Percentiles rank a stretch among this genome's conserved stretches.
Evolutionary conservation across 257 asterid genomes (phyloP).

Genomic region (Voacanga thouarsii): DNA sequence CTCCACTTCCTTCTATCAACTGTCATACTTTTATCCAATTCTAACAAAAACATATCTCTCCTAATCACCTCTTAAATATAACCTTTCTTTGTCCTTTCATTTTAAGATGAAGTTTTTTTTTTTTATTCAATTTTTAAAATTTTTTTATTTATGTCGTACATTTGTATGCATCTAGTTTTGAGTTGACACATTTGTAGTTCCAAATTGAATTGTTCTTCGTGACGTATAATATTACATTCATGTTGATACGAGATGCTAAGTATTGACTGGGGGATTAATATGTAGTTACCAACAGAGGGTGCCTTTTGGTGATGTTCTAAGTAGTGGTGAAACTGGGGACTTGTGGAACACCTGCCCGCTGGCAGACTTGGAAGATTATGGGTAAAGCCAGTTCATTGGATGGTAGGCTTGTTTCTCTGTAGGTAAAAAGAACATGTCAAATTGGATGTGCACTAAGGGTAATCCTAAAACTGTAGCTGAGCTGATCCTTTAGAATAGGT

Average conservation of each 20-base stretch:
- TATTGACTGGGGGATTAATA: background rate
- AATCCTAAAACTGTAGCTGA: background rate
- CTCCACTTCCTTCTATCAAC: too few species aligned
- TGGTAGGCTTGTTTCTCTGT: slow-evolving; percentile 4
- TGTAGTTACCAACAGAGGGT: background rate
- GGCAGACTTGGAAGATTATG: background rate
- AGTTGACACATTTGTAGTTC: background rate
- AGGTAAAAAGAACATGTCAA: background rate
- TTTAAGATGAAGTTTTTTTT: too few species aligned
- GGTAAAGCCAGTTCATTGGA: background rate
- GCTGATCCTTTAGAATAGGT: background rate
- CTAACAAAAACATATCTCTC: too few species aligned
- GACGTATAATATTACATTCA: background rate
- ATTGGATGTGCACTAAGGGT: background rate
- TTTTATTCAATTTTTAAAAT: too few species aligned
- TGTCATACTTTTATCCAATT: too few species aligned
- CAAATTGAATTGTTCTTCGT: background rate
- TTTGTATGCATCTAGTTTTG: background rate
- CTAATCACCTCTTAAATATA: too few species aligned
- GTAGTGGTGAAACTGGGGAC: background rate
- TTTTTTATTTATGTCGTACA: too few species aligned
- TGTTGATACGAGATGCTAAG: too few species aligned
- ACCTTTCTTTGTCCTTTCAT: too few species aligned
- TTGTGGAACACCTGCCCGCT: background rate
- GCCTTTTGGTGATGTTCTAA: background rate